Evolutionary conservation across 2,329 filamentous ascomycete species (phyloP).

Genomic region (Pseudocercospora macadamiae): DNA sequence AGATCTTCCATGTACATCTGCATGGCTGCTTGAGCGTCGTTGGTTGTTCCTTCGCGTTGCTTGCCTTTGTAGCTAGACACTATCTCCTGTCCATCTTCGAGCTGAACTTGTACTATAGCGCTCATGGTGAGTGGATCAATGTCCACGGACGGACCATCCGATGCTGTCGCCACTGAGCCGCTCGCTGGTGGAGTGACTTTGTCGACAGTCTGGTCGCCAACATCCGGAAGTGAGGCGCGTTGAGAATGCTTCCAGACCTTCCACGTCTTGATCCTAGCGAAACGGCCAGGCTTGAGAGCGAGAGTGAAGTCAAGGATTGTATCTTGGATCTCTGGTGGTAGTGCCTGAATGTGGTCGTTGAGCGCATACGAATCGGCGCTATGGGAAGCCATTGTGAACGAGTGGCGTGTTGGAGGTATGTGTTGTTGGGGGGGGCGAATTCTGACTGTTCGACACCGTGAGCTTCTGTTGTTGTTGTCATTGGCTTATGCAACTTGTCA

Average conservation of each 20-base stretch:
- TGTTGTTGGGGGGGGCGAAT: neutral
- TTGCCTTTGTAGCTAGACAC: conserved; percentile 23
- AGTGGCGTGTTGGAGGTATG: too few relatives aligned
- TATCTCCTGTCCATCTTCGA: conserved; percentile 56
- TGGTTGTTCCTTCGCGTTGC: conserved; percentile 23
- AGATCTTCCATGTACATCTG: conserved; percentile 33
- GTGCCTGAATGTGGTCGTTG: too few relatives aligned
- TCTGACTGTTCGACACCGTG: neutral
- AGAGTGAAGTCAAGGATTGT: too few relatives aligned
- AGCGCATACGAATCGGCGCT: too few relatives aligned
- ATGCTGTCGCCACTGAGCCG: conserved; percentile 14
- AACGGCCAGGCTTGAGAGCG: too few relatives aligned
- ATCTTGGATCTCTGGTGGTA: too few relatives aligned
- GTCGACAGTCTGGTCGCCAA: too few relatives aligned
- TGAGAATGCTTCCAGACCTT: too few relatives aligned
- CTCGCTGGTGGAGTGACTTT: too few relatives aligned
- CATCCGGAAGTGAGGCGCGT: too few relatives aligned
- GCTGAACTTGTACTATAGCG: conserved; percentile 52
- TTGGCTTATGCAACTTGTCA: neutral
- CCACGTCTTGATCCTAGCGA: too few relatives aligned
- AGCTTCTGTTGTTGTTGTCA: neutral
- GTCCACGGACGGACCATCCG: conserved; percentile 17
- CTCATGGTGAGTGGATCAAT: conserved; percentile 20
- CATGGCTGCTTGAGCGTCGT: conserved; percentile 28
- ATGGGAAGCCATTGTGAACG: too few relatives aligned